Conservation (phyloP, 164 flowering plant species). For the Chloranthus sessilifolius region DNA sequence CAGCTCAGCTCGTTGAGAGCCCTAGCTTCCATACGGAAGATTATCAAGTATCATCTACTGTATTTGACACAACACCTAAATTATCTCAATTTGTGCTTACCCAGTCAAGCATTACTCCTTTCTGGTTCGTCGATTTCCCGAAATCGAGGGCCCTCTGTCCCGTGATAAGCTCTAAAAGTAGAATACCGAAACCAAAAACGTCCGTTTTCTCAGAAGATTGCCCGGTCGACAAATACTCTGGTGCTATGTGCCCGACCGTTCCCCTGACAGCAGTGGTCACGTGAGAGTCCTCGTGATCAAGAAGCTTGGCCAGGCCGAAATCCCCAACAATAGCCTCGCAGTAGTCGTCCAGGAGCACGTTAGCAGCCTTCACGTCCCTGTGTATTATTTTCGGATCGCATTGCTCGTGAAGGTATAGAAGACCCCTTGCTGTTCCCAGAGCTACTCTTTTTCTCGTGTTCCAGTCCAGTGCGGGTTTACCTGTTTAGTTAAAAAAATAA, state of each 20-base stretch:
- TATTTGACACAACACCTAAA: not conserved
- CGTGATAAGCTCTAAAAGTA: slow-evolving; percentile 77
- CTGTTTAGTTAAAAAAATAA: slow-evolving; percentile 24
- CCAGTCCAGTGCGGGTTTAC: slow-evolving; percentile 83
- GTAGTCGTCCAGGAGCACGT: slow-evolving; percentile 73
- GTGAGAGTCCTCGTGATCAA: slow-evolving; percentile 86
- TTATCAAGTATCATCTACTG: not conserved
- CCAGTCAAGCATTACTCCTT: slow-evolving; percentile 92
- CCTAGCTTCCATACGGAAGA: not conserved
- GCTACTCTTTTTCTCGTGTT: slow-evolving; percentile 84
- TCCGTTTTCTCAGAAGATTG: slow-evolving; percentile 96
- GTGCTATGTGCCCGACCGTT: slow-evolving; percentile 92
- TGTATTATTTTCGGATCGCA: slow-evolving; percentile 96
- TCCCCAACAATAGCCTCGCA: slow-evolving; percentile 93
- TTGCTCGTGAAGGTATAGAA: slow-evolving; percentile 86
- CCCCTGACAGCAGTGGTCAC: slow-evolving; percentile 96
- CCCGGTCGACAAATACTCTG: slow-evolving; percentile 90
- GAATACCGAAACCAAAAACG: slow-evolving; percentile 90
- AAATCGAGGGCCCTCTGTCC: slow-evolving; percentile 88
- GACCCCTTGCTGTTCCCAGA: slow-evolving; percentile 84
- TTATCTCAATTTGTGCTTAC: slow-evolving; percentile 31
- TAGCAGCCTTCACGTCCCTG: slow-evolving; percentile 94
- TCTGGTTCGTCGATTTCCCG: slow-evolving; percentile 74
- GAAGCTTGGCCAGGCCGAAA: slow-evolving; percentile 92
- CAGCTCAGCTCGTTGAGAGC: too few species aligned